A percentile compares a stretch with the other conserved stretches of the same genome.
Evolutionary conservation across 1,284 basidiomycete genomes (phyloP).

Genomic region (Heterobasidion parviporum): DNA sequence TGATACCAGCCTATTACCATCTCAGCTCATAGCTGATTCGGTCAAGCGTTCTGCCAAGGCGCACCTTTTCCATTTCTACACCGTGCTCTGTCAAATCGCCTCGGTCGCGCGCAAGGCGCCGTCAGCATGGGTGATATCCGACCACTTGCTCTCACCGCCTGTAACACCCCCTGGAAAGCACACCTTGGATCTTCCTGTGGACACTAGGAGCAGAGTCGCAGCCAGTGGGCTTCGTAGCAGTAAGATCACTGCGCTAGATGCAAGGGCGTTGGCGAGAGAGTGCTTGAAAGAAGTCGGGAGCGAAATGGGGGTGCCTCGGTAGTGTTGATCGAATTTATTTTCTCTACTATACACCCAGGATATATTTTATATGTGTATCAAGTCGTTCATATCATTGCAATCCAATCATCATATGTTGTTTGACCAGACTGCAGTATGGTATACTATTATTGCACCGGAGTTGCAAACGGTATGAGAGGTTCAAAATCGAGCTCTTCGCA

Average conservation of each 20-base stretch:
- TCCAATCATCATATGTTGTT: no score
- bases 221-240: constrained; percentile 22
- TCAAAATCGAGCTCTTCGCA: no score
- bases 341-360: no score
- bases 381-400: no score
- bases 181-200: background rate
- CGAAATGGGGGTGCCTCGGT: constrained; percentile 49
- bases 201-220: constrained; percentile 8
- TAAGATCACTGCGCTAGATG: constrained; percentile 47
- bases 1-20: constrained; percentile 36
- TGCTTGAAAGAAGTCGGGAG: constrained; percentile 68
- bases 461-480: no score
- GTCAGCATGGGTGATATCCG: constrained; percentile 47
- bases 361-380: no score
- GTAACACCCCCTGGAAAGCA: background rate
- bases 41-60: constrained; percentile 66
- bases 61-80: constrained; percentile 82
- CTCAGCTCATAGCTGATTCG: constrained; percentile 53
- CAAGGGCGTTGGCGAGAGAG: constrained; percentile 55
- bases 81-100: constrained; percentile 69
- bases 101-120: constrained; percentile 60
- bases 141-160: constrained; percentile 8
- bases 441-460: no score
- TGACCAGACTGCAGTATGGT: no score
- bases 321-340: background rate